Evolutionary conservation across 2,329 filamentous ascomycete species (phyloP).

Genomic region (Cytospora schulzeri): DNA sequence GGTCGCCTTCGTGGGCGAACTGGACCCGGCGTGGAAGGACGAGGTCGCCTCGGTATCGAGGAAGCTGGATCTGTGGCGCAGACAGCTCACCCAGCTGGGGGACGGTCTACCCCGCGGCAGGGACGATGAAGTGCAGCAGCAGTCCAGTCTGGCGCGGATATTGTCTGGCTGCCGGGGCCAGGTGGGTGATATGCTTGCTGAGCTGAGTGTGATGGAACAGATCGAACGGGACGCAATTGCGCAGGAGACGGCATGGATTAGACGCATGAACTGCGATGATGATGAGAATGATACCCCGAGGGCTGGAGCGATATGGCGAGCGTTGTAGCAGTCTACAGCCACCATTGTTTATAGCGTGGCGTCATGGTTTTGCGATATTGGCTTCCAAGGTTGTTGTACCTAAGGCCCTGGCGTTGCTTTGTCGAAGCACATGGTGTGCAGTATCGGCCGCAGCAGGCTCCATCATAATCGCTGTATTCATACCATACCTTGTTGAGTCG

Average conservation of each 20-base stretch:
- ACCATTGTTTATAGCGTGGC: slow-evolving; percentile 10
- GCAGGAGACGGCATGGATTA: slow-evolving; percentile 62
- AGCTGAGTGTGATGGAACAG: slow-evolving; percentile 62
- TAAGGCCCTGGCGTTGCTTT: neutral
- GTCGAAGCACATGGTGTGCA: neutral
- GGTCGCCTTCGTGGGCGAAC: slow-evolving; percentile 54
- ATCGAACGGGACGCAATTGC: slow-evolving; percentile 60
- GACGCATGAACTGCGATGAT: slow-evolving; percentile 50
- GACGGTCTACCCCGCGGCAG: slow-evolving; percentile 27
- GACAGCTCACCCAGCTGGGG: slow-evolving; percentile 50
- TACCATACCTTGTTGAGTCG: neutral
- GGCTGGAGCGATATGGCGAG: slow-evolving; percentile 54
- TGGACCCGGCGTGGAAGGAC: slow-evolving; percentile 61
- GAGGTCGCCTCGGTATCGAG: slow-evolving; percentile 56
- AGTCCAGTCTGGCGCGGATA: slow-evolving; percentile 49
- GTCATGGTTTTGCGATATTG: neutral
- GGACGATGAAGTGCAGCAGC: slow-evolving; percentile 20
- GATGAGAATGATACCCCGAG: slow-evolving; percentile 36
- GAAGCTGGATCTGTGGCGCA: slow-evolving; percentile 57
- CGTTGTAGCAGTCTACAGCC: slow-evolving; percentile 30
- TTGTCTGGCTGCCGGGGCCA: slow-evolving; percentile 51
- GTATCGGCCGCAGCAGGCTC: neutral
- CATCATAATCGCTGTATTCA: neutral
- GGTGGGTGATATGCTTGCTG: slow-evolving; percentile 62
- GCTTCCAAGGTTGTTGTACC: neutral